Evolutionary conservation across 202 grass and related monocot species (phyloP).

Genomic region (Thinopyrum obtusiflorum): DNA sequence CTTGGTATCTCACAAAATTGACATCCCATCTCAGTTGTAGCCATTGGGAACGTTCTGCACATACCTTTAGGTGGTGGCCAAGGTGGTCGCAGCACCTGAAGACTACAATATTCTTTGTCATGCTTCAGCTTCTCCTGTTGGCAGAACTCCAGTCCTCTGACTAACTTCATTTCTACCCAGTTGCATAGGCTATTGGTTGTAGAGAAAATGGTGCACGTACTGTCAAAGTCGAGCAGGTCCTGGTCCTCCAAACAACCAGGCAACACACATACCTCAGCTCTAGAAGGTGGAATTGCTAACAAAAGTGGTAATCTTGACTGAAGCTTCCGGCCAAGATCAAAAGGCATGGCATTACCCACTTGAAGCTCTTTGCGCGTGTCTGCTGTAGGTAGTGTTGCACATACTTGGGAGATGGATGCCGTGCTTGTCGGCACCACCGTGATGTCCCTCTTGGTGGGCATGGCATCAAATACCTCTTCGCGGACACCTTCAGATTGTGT

Average conservation of each 20-base stretch:
- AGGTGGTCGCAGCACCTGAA: no score
- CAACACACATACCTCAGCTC: background rate
- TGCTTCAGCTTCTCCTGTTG: no score
- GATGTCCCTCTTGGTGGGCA: background rate
- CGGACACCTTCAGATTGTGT: background rate
- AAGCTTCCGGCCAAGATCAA: background rate
- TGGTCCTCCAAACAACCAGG: background rate
- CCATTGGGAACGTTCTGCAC: no score
- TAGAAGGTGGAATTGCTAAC: background rate
- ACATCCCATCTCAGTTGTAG: no score
- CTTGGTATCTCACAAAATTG: no score
- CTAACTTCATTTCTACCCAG: no score
- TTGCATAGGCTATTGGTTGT: no score
- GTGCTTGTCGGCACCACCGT: background rate
- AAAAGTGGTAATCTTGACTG: background rate
- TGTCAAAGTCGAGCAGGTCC: background rate
- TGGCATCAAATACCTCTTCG: background rate
- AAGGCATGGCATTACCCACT: background rate
- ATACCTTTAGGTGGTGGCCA: no score
- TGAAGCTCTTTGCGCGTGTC: background rate
- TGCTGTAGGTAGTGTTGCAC: background rate
- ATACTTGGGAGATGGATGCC: background rate
- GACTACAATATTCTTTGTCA: no score
- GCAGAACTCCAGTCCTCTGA: no score
- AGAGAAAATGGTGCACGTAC: no score